phyloP scores from a whole-genome alignment of 2,329 filamentous ascomycete genomes.

The Verruconis gallopava region DNA sequence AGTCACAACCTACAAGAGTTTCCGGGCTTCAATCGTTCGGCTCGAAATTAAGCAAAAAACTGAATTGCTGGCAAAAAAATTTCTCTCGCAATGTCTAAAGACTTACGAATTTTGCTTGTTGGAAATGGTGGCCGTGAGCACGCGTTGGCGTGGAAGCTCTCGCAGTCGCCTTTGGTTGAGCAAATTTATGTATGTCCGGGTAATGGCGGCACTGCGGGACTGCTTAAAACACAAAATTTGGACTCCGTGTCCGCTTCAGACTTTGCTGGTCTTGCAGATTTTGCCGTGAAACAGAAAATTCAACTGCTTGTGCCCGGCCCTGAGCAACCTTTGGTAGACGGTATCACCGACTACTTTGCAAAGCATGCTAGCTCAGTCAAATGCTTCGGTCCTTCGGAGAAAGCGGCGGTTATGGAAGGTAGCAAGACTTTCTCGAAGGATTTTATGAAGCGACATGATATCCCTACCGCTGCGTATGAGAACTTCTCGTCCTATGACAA shows the following conservation, averaged over 20 bases:
- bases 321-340: conserved; percentile 85
- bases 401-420: conserved; percentile 82
- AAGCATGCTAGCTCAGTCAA: conserved; percentile 45
- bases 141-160: conserved; percentile 85
- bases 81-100: conserved; percentile 2
- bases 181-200: conserved; percentile 58
- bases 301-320: conserved; percentile 84
- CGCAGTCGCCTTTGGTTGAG: conserved; percentile 66
- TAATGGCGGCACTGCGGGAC: conserved; percentile 72
- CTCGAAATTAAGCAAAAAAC: no score
- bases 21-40: no score
- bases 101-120: conserved; percentile 63
- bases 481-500: conserved; percentile 72
- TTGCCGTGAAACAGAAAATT: conserved; percentile 59
- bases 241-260: conserved; percentile 56
- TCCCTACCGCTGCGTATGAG: conserved; percentile 81
- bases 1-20: no score
- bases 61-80: no score
- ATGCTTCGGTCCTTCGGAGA: conserved; percentile 74
- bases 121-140: conserved; percentile 93
- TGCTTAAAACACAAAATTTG: conserved; percentile 62
- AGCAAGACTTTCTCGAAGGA: conserved; percentile 97
- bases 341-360: conserved; percentile 73
- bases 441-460: conserved; percentile 84
- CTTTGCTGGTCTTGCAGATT: conserved; percentile 61